Evolutionary conservation across 768 basidiomycete genomes (phyloP).

Genomic region (Suillus subalutaceus): DNA sequence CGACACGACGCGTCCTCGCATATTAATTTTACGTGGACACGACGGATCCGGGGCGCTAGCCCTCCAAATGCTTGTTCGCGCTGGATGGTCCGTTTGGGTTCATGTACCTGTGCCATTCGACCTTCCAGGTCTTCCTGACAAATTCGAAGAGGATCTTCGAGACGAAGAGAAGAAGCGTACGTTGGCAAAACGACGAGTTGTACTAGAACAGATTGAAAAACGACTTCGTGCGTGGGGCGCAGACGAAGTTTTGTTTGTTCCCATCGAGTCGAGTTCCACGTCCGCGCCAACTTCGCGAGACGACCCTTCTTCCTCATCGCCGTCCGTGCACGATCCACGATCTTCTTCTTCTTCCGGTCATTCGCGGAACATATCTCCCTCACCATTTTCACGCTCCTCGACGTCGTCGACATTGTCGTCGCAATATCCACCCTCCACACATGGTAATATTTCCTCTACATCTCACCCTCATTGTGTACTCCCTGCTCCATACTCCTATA

Average conservation of each 20-base stretch:
- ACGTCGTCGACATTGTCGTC: conserved; percentile 36
- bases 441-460: conserved; percentile 22
- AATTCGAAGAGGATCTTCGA: conserved; percentile 33
- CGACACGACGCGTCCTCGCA: conserved; percentile 35
- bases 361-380: conserved; percentile 35
- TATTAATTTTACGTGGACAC: conserved; percentile 74
- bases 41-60: conserved; percentile 78
- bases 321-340: conserved; percentile 26
- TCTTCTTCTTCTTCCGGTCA: conserved; percentile 27
- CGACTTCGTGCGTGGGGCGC: conserved; percentile 70
- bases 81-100: conserved; percentile 76
- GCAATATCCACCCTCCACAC: conserved; percentile 31
- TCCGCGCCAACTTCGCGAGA: conserved; percentile 23
- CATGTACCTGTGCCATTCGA: conserved; percentile 52
- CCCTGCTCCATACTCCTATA: conserved; percentile 32
- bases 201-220: conserved; percentile 52
- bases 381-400: conserved; percentile 35
- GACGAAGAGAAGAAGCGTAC: conserved; percentile 36
- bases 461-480: conserved; percentile 29
- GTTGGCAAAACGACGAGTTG: conserved; percentile 42
- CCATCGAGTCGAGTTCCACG: conserved; percentile 24
- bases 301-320: conserved; percentile 26
- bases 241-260: conserved; percentile 73
- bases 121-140: conserved; percentile 38
- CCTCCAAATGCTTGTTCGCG: conserved; percentile 70